Base-by-base conservation (phyloP, 2,329 filamentous ascomycete genomes). In the Cadophora luteo-olivacea region DNA sequence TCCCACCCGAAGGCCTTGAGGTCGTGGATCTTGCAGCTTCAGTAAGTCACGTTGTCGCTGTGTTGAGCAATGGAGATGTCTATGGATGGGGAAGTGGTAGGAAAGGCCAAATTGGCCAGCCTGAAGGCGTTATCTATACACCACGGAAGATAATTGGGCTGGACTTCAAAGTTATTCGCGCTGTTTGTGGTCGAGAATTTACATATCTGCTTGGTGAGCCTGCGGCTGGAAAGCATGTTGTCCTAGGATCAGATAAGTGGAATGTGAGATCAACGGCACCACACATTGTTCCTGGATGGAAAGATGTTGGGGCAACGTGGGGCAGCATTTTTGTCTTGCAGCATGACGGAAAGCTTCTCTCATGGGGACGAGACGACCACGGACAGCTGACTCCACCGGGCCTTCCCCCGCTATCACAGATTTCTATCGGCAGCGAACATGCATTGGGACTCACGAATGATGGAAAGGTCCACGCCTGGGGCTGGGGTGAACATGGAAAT, bases 401-500 rank as follows among this genome's bases (percentile, higher is more conserved):
- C 29, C 78, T 97, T 0, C 89, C 90, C 0, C 76, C 77, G 1
- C 76, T 94, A 3, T 80, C 81, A 11, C 82, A 83, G 29, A 85
- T 98, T n/a, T 91, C 92, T 3, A 87, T 92, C 57, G 96, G 96
- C 0, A 97, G 95, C 77, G 96, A 98, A 79, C 96, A 99, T 79
- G 89, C 87, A n/a, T 80, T 98, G 70, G 92, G 89, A 9, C 80
- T 95, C 32, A 89, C 91, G 0, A 81, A 81, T 11, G 83, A 85
- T 24, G 88, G 88, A 1, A 86, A 90, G 62, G 88, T 97, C 0
- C 81, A 97, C 61, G 87, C 92, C 1, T 98, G 95, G 93, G 96
- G 96, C 24, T 99, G 96, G 96, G 94, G 94, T 1, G 95, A 98
- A 80, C 96, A 99, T 81, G 96, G 96, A 1, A 99, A 99, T 78